Conservation (phyloP, 176 grass and related monocot species). For the Avena atlantica region DNA sequence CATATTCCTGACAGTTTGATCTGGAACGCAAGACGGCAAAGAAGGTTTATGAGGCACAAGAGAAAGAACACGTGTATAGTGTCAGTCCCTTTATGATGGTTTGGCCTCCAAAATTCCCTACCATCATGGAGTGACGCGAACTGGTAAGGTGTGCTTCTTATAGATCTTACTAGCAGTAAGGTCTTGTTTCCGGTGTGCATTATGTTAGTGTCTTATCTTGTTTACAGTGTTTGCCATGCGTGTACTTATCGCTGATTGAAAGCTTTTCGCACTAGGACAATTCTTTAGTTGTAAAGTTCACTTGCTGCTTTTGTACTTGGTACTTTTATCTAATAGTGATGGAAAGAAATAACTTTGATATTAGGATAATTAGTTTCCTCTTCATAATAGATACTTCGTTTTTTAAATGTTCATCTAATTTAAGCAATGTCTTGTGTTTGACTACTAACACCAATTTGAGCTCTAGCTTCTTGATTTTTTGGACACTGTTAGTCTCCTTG, state of each 20-base stretch:
- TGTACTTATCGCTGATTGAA: not conserved
- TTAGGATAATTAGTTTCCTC: no score
- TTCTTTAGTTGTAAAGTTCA: not conserved
- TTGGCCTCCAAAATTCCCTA: conserved; percentile 7
- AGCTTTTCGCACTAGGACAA: not conserved
- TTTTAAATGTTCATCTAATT: not conserved
- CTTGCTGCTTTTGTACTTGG: not conserved
- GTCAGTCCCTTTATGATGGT: not conserved
- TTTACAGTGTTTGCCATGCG: not conserved
- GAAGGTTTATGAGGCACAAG: not conserved
- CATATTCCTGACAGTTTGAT: no score
- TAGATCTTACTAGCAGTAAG: not conserved
- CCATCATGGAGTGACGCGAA: not conserved
- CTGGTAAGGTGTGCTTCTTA: not conserved
- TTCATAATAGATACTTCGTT: no score
- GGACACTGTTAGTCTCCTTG: not conserved
- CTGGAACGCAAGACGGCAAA: not conserved
- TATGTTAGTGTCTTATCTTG: not conserved
- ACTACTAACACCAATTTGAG: not conserved
- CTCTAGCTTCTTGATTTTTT: not conserved
- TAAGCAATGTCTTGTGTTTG: not conserved
- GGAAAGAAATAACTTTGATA: no score
- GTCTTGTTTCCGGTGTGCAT: not conserved
- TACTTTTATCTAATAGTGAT: not conserved
- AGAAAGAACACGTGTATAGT: not conserved